Evolutionary conservation across 2,329 filamentous ascomycete species (phyloP), one percentile per base, ranked within the genome.

Genomic region (Aureobasidium mangrovei): DNA sequence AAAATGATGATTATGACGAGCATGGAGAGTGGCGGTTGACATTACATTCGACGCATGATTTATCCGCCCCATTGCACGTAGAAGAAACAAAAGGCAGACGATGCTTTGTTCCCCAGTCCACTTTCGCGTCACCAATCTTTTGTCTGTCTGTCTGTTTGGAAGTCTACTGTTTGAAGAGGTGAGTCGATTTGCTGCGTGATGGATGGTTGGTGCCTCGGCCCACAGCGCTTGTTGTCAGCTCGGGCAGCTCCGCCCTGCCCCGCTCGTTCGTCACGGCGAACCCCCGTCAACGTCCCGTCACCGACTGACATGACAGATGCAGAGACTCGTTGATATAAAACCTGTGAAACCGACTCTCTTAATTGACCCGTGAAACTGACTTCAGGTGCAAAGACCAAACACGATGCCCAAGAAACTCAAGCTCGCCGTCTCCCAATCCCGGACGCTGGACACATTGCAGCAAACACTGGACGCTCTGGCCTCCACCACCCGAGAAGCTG

Each of bases 401-500:
- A 60, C 42, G 5, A 74, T 73, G 71, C 69, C 73, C 7, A 70
- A 61, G 31, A 57, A 40, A 7, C 68, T 78, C 57, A 74, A 68
- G 53, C 69, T 78, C 51, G 75, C 74, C n/a, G 70, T 74, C 28
- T 72, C 74, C 7, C 75, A 78, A 64, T 67, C 69, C 42, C 71
- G 71, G 55, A 77, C 75, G 8, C 69, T 77, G 54, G 62, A 68
- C 39, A 75, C 72, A 8, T 72, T 74, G n/a, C 53, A 65, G 40
- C 66, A 78, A 33, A 94, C 89, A 1, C 78, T 95, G 54, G 64
- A 70, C 5, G 79, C 84, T 35, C 79, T 95, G 48, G 77, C 83
- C 63, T 61, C 68, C 8, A 81, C 86, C 10, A 83, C 86, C 33
- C 72, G 71, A 27, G 71, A 76, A 35, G 90, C 90, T n/a, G 79